Evolutionary conservation across 768 basidiomycete species (phyloP).

Genomic region (Phylloporus rhodoxanthus): DNA sequence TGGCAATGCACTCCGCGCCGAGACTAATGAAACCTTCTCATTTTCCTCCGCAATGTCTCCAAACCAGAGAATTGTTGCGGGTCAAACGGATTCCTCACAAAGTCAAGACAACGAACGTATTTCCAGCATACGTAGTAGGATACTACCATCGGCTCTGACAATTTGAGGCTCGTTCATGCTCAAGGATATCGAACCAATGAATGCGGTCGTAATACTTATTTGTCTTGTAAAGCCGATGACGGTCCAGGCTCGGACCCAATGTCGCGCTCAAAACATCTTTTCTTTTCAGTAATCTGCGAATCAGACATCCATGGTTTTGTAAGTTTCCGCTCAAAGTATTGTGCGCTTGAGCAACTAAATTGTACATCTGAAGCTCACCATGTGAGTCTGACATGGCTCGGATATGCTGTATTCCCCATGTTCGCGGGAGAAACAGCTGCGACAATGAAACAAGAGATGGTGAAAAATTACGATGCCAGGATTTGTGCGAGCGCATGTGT

Average conservation of each 20-base stretch:
- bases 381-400: no score
- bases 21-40: background rate
- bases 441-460: background rate
- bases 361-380: no score
- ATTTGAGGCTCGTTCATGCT: background rate
- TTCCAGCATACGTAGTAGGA: background rate
- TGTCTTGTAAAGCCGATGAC: background rate
- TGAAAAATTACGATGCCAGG: conserved; percentile 8
- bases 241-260: background rate
- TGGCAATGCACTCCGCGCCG: background rate
- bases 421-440: conserved; percentile 4
- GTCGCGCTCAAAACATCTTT: background rate
- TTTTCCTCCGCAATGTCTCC: background rate
- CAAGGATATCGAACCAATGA: background rate
- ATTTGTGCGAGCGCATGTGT: conserved; percentile 37
- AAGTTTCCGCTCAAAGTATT: background rate
- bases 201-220: background rate
- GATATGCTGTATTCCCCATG: background rate
- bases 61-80: background rate
- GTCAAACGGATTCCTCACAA: background rate
- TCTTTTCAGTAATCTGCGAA: background rate
- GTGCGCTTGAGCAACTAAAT: background rate
- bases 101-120: background rate
- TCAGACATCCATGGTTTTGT: background rate
- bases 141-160: background rate